Evolutionary conservation across 495 filamentous ascomycete genomes (phyloP).

Genomic region (Durotheca rogersii): DNA sequence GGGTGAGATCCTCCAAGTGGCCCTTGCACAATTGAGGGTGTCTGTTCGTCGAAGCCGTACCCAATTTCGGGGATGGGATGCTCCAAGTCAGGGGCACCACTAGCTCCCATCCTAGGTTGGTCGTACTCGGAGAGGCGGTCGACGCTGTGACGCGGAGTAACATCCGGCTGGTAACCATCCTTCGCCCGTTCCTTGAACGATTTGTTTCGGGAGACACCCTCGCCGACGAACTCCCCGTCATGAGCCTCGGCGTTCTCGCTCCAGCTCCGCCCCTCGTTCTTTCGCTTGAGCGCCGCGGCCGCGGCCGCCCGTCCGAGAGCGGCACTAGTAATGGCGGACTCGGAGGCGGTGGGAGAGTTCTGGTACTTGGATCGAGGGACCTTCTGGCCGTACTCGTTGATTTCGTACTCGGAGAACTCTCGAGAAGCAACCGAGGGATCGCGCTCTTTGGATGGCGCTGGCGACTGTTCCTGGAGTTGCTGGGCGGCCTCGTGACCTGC

Average conservation of each 20-base stretch:
- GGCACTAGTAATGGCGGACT: slow-evolving; percentile 53
- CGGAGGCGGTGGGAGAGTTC: slow-evolving; percentile 49
- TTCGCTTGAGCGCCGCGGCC: slow-evolving; percentile 46
- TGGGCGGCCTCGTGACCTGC: slow-evolving; percentile 35
- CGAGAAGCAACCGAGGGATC: slow-evolving; percentile 30
- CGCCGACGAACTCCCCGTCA: slow-evolving; percentile 31
- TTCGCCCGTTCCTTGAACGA: slow-evolving; percentile 59
- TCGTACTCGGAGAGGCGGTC: slow-evolving; percentile 63
- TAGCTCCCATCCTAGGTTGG: slow-evolving; percentile 59
- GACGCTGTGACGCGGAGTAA: slow-evolving; percentile 76
- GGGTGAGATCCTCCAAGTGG: slow-evolving; percentile 32
- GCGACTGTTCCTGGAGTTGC: slow-evolving; percentile 33
- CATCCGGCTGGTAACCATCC: slow-evolving; percentile 50
- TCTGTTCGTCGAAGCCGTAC: slow-evolving; percentile 55
- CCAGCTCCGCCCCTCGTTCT: slow-evolving; percentile 36
- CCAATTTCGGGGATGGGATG: slow-evolving; percentile 71
- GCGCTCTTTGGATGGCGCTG: slow-evolving; percentile 26
- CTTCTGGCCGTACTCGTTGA: slow-evolving; percentile 57
- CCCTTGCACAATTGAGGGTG: slow-evolving; percentile 44
- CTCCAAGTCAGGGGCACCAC: slow-evolving; percentile 59
- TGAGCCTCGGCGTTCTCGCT: slow-evolving; percentile 9
- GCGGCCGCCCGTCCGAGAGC: slow-evolving; percentile 53
- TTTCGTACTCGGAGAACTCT: slow-evolving; percentile 50
- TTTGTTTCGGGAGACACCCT: slow-evolving; percentile 47
- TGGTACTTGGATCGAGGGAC: slow-evolving; percentile 43